phyloP scores from a whole-genome alignment of 108 stramenopile species.

The Stephanodiscus triporus region DNA sequence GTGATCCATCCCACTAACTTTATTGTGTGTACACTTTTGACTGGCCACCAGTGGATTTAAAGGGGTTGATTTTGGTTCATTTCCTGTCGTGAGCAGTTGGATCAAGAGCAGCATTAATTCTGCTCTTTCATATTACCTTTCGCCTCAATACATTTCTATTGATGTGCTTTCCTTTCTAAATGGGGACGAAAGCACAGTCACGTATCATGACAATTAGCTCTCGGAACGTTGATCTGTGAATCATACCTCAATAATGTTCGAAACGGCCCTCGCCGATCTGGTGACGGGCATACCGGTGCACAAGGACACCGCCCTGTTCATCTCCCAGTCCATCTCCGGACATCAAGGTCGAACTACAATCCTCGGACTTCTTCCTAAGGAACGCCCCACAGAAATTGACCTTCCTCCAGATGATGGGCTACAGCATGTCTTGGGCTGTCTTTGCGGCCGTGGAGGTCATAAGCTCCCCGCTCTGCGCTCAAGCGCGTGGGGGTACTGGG shows the following conservation, averaged over 20 bases:
- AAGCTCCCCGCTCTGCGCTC: conserved; percentile 91
- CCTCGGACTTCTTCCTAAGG: conserved; percentile 90
- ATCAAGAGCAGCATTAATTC: conserved; percentile 35
- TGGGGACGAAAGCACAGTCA: conserved; percentile 18
- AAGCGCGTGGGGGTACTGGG: conserved; percentile 96
- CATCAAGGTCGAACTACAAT: conserved; percentile 93
- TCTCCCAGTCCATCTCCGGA: conserved; percentile 95
- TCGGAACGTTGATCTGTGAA: no score
- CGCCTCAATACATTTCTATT: conserved; percentile 45
- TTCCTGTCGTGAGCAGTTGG: conserved; percentile 50
- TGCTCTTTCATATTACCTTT: conserved; percentile 33
- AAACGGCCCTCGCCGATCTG: conserved; percentile 92
- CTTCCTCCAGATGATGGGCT: conserved; percentile 98
- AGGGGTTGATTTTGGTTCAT: conserved; percentile 56
- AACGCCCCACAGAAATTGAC: conserved; percentile 98
- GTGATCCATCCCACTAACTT: neutral
- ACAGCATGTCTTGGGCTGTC: conserved; percentile 95
- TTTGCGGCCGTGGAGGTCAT: conserved; percentile 96
- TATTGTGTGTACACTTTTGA: neutral
- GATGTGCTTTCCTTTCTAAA: conserved; percentile 40
- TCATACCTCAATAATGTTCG: conserved; percentile 89
- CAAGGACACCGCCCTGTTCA: conserved; percentile 94
- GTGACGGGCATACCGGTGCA: conserved; percentile 98
- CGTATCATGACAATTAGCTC: conserved; percentile 12
- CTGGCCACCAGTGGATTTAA: conserved; percentile 34